Evolutionary conservation across 495 filamentous ascomycete species (phyloP).

Genomic region (Penicillium chermesinum): DNA sequence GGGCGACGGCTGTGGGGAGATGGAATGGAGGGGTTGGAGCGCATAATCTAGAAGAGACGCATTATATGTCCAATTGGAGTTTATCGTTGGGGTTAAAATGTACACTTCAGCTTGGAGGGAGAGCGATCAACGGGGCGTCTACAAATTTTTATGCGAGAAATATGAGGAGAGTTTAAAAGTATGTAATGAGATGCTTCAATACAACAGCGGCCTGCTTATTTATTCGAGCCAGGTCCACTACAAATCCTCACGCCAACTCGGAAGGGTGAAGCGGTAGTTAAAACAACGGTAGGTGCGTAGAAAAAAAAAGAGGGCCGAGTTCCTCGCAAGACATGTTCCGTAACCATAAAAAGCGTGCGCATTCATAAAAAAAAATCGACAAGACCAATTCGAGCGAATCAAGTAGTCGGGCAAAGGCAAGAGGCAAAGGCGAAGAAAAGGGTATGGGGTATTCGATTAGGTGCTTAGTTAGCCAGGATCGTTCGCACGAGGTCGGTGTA

Average conservation of each 20-base stretch:
- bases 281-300: background rate
- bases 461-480: constrained; percentile 82
- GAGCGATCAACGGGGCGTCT: too few relatives aligned
- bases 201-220: background rate
- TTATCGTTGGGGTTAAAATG: too few relatives aligned
- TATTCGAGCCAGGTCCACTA: background rate
- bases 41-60: background rate
- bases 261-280: background rate
- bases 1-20: constrained; percentile 14
- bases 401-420: constrained; percentile 17
- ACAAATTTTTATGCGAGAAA: background rate
- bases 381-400: constrained; percentile 1
- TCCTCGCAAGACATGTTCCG: constrained; percentile 7
- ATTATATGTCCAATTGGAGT: background rate
- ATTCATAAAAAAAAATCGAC: background rate
- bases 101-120: too few relatives aligned
- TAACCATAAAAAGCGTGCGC: constrained; percentile 6
- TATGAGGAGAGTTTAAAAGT: background rate
- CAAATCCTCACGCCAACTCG: background rate
- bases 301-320: constrained; percentile 1
- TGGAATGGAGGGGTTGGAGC: constrained; percentile 32
- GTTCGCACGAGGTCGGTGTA: constrained; percentile 93
- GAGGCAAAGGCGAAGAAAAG: background rate
- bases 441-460: background rate
- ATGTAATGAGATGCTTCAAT: background rate